phyloP scores from a whole-genome alignment of 2,329 filamentous ascomycete species.

The Beauveria rudraprayagi region DNA sequence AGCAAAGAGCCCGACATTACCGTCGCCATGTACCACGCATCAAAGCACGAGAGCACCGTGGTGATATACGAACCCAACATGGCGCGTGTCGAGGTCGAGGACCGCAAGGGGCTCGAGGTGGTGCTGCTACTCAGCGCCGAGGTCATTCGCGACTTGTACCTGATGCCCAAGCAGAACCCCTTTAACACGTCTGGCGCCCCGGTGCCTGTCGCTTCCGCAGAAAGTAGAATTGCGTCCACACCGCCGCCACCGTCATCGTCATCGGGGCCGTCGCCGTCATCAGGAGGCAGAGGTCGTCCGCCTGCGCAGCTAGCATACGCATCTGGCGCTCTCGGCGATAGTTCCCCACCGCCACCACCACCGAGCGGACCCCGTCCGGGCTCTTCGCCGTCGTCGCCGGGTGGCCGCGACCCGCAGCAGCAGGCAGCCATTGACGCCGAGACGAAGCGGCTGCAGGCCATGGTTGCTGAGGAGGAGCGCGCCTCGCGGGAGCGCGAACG shows the following conservation, averaged over 20 bases:
- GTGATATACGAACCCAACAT: slow-evolving; percentile 93
- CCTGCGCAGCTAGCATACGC: slow-evolving; percentile 16
- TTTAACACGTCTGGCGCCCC: slow-evolving; percentile 62
- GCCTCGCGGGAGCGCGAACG: slow-evolving; percentile 47
- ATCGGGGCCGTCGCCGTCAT: not conserved
- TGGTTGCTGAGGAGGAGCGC: slow-evolving; percentile 43
- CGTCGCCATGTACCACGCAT: slow-evolving; percentile 73
- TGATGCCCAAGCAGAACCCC: slow-evolving; percentile 58
- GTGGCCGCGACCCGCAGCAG: slow-evolving; percentile 18
- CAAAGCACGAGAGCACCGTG: slow-evolving; percentile 55
- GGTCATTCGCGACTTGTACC: slow-evolving; percentile 57
- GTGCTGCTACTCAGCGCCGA: slow-evolving; percentile 59
- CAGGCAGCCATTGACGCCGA: slow-evolving; percentile 58
- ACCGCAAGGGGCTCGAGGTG: slow-evolving; percentile 86
- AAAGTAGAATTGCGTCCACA: slow-evolving; percentile 8
- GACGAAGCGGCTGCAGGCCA: slow-evolving; percentile 60
- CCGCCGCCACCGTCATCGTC: slow-evolving; percentile 33
- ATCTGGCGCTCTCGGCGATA: slow-evolving; percentile 11
- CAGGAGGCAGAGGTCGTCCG: slow-evolving; percentile 18
- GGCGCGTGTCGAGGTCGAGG: slow-evolving; percentile 82
- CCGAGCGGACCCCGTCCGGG: slow-evolving; percentile 28
- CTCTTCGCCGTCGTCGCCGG: slow-evolving; percentile 30
- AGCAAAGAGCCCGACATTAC: slow-evolving; percentile 93
- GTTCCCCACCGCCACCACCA: slow-evolving; percentile 41
- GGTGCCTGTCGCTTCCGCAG: slow-evolving; percentile 8